A percentile compares a stretch with the other conserved stretches of the same genome.
Evolutionary conservation across 805 yeast species (phyloP).

Genomic region (Komagataella populi): DNA sequence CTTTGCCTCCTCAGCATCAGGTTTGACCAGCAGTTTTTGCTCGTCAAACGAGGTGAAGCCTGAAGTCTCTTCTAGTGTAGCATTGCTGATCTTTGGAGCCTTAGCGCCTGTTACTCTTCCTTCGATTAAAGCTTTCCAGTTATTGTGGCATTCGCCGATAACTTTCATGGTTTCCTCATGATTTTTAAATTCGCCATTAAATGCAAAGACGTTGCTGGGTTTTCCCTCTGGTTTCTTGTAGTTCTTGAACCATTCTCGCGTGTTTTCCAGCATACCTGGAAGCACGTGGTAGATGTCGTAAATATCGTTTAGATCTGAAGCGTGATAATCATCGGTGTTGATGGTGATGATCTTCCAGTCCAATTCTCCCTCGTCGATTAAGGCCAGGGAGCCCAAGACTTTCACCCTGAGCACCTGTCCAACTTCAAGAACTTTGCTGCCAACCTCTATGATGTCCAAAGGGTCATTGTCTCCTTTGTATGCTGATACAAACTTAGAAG

Average conservation of each 20-base stretch:
- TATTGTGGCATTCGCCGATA: conserved; percentile 48
- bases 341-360: conserved; percentile 87
- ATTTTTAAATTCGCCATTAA: conserved; percentile 52
- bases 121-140: conserved; percentile 50
- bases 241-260: conserved; percentile 70
- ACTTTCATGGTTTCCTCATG: conserved; percentile 44
- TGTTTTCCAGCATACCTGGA: conserved; percentile 60
- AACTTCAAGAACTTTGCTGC: conserved; percentile 28
- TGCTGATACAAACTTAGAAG: conserved; percentile 32
- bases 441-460: conserved; percentile 86
- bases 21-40: conserved; percentile 7
- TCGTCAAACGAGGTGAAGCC: conserved; percentile 13
- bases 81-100: conserved; percentile 23
- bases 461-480: conserved; percentile 89
- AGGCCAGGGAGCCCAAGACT: conserved; percentile 63
- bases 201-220: conserved; percentile 62
- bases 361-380: conserved; percentile 88
- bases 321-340: conserved; percentile 52
- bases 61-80: conserved; percentile 19
- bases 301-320: conserved; percentile 43
- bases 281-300: conserved; percentile 52
- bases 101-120: conserved; percentile 17
- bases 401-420: conserved; percentile 51
- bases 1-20: conserved; percentile 14
- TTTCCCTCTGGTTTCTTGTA: conserved; percentile 80